These are phyloP conservation scores for Flaveria sonorensis DNA, from an alignment of 129 eudicot genomes.

Conservation along the genomic window DNA sequence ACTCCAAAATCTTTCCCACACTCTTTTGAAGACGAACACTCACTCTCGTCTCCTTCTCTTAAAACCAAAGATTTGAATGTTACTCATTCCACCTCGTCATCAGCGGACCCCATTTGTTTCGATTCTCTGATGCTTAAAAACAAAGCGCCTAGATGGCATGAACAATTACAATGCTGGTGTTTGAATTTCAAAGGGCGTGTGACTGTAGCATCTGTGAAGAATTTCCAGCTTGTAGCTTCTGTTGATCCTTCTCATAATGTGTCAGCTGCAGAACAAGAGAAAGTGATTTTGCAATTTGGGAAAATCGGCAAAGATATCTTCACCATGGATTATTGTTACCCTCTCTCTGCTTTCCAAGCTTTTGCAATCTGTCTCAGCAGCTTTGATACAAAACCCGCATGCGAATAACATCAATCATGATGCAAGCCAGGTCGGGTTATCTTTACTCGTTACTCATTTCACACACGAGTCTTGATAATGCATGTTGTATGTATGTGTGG, in stretches of 20 bases:
- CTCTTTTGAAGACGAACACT: conserved; percentile 41
- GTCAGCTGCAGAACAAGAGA: conserved; percentile 78
- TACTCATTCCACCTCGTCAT: conserved; percentile 33
- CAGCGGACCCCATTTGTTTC: conserved; percentile 26
- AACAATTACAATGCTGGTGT: conserved; percentile 97
- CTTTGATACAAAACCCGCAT: conserved; percentile 97
- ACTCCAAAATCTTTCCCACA: conserved; percentile 70
- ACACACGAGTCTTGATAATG: conserved; percentile 24
- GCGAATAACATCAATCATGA: conserved; percentile 58
- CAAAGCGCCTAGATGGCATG: conserved; percentile 97
- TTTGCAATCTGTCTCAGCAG: conserved; percentile 96
- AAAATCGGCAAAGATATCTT: conserved; percentile 91
- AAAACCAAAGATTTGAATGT: conserved; percentile 47
- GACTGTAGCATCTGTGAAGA: conserved; percentile 95
- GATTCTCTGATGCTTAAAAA: conserved; percentile 72
- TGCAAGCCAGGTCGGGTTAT: not conserved
- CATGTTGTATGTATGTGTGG: conserved; percentile 13
- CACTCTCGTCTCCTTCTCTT: conserved; percentile 24
- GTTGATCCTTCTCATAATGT: conserved; percentile 63
- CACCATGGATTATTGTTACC: conserved; percentile 97
- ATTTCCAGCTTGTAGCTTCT: conserved; percentile 94
- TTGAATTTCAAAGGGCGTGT: conserved; percentile 92
- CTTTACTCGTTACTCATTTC: conserved; percentile 8
- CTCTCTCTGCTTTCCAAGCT: conserved; percentile 95
- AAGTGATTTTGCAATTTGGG: conserved; percentile 90